phyloP scores from a whole-genome alignment of 148 eudicot species.

The Talinum fruticosum region DNA sequence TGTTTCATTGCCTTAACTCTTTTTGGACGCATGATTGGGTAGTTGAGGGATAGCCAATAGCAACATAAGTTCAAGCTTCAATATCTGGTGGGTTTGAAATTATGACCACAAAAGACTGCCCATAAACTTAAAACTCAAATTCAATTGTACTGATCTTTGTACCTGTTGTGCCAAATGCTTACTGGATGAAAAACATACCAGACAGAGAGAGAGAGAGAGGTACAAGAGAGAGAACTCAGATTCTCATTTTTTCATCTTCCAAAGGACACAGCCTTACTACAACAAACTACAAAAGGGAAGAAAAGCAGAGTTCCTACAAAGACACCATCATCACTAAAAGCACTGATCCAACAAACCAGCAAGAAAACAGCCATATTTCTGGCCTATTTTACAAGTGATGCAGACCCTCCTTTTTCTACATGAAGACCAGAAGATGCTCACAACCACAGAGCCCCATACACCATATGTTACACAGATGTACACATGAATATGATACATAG shows the following conservation, averaged over 20 bases:
- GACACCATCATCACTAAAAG: slow-evolving; percentile 9
- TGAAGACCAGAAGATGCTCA: not conserved
- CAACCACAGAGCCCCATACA: slow-evolving; percentile 6
- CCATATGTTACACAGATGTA: slow-evolving; percentile 4
- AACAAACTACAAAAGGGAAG: too few species aligned
- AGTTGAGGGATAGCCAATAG: too few species aligned
- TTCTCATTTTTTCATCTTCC: not conserved
- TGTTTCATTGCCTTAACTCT: too few species aligned
- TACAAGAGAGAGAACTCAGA: not conserved
- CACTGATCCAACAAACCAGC: not conserved
- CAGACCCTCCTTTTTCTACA: not conserved
- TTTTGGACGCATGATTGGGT: too few species aligned
- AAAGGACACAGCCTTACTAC: not conserved
- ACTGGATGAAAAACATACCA: not conserved
- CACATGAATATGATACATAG: not conserved
- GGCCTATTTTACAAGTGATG: slow-evolving; percentile 15
- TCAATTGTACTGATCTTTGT: too few species aligned
- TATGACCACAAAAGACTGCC: too few species aligned
- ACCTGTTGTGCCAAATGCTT: not conserved
- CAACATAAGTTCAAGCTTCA: too few species aligned
- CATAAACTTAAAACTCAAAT: too few species aligned
- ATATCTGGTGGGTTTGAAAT: too few species aligned
- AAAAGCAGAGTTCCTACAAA: not conserved
- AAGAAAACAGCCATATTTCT: not conserved
- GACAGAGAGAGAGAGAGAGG: not conserved